phyloP scores from a whole-genome alignment of 371 early-diverging fungal species.

The Syncephalis plumigaleata region DNA sequence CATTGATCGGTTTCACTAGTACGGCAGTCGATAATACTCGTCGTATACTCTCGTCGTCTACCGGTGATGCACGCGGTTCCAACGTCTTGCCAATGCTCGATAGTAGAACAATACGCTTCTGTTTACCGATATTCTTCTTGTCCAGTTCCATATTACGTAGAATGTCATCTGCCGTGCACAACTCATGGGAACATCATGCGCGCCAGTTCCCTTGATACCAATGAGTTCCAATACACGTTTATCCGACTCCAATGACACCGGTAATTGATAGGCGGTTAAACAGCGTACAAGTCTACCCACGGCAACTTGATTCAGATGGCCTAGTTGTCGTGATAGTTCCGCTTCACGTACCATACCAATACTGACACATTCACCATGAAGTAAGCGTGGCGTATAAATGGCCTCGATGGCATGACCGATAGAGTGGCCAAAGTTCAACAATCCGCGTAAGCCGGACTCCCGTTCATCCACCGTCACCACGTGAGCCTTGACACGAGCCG shows the following conservation, averaged over 20 bases:
- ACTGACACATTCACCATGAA: slow-evolving; percentile 94
- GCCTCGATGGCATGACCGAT: slow-evolving; percentile 96
- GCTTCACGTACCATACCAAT: slow-evolving; percentile 91
- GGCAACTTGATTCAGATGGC: slow-evolving; percentile 68
- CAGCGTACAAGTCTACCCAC: slow-evolving; percentile 83
- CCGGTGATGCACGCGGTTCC: slow-evolving; percentile 64
- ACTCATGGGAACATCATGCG: slow-evolving; percentile 39
- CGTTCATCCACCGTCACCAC: slow-evolving; percentile 92
- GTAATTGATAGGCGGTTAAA: slow-evolving; percentile 72
- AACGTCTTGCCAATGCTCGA: slow-evolving; percentile 66
- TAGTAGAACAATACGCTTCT: slow-evolving; percentile 86
- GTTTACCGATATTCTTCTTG: slow-evolving; percentile 87
- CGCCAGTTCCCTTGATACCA: slow-evolving; percentile 45
- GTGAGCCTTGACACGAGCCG: slow-evolving; percentile 81
- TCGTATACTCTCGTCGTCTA: slow-evolving; percentile 65
- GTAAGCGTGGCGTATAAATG: slow-evolving; percentile 68
- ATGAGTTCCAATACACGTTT: neutral
- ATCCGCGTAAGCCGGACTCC: slow-evolving; percentile 84
- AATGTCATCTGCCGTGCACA: slow-evolving; percentile 59
- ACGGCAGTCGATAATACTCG: slow-evolving; percentile 68
- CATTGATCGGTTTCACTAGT: slow-evolving; percentile 35
- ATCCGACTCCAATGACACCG: slow-evolving; percentile 35
- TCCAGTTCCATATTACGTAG: slow-evolving; percentile 87
- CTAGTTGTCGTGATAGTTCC: slow-evolving; percentile 78
- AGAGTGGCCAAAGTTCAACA: slow-evolving; percentile 94